Percentiles rank a stretch among this genome's conserved stretches.
Conservation (phyloP, 768 basidiomycete genomes). For the Trametes gibbosa region DNA sequence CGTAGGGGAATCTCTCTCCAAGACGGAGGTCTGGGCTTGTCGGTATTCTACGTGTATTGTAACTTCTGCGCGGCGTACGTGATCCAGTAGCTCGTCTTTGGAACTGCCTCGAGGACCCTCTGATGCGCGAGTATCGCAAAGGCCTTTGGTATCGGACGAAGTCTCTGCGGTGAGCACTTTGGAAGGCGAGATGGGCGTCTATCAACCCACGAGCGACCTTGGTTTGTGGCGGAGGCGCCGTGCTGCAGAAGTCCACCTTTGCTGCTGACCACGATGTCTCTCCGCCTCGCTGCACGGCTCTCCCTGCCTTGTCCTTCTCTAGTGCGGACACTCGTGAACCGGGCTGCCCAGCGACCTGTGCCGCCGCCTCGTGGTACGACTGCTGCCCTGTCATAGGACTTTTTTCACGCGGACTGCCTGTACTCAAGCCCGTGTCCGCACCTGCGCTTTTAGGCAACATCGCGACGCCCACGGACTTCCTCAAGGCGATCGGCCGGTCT, state of each 20-base stretch:
- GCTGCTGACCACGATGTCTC: slow-evolving; percentile 17
- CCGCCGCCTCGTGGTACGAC: slow-evolving; percentile 37
- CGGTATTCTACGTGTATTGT: too few species aligned
- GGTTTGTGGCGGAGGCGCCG: slow-evolving; percentile 2
- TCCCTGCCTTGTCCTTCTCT: slow-evolving; percentile 15
- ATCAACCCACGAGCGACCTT: background rate
- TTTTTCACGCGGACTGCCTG: background rate
- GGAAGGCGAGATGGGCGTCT: background rate
- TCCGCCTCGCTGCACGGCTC: slow-evolving; percentile 17
- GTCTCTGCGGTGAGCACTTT: too few species aligned
- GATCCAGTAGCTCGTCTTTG: too few species aligned
- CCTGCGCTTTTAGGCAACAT: slow-evolving; percentile 42
- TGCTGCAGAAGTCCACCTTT: background rate
- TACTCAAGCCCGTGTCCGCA: background rate
- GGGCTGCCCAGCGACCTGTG: slow-evolving; percentile 33
- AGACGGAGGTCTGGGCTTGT: too few species aligned
- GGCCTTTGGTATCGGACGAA: too few species aligned
- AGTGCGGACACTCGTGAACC: slow-evolving; percentile 33
- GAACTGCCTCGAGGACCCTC: too few species aligned
- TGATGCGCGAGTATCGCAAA: too few species aligned
- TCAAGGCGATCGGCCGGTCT: slow-evolving; percentile 71
- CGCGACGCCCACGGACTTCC: slow-evolving; percentile 57
- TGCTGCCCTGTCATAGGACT: slow-evolving; percentile 16
- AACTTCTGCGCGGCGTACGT: too few species aligned
- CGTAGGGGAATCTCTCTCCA: too few species aligned